These are phyloP conservation scores for Hypoxylon rickii DNA, from an alignment of 495 filamentous ascomycete species.

Conservation along the genomic window DNA sequence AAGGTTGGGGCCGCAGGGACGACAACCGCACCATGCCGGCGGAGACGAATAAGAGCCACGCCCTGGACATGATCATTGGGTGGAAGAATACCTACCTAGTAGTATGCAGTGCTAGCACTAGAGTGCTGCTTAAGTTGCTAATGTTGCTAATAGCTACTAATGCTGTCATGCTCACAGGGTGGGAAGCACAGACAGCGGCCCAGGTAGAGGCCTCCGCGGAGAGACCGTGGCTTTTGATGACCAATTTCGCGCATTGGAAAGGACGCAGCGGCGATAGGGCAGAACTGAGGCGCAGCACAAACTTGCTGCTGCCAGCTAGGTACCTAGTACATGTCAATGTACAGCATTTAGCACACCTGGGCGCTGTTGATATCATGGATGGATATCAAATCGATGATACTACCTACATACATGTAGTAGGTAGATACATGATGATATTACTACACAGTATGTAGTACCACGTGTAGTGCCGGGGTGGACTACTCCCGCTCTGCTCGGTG, in stretches of 20 bases:
- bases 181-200: not conserved
- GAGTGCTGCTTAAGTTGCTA: slow-evolving; percentile 11
- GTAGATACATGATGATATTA: not conserved
- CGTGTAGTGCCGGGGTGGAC: slow-evolving; percentile 27
- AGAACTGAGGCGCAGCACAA: slow-evolving; percentile 26
- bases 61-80: not conserved
- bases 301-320: no score
- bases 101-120: not conserved
- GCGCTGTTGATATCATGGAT: no score
- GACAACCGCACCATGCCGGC: slow-evolving; percentile 3
- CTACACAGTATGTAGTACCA: slow-evolving; percentile 11
- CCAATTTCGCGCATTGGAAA: slow-evolving; percentile 22
- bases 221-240: slow-evolving; percentile 15
- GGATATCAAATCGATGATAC: no score
- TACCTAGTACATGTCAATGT: no score
- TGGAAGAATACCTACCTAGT: not conserved
- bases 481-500: not conserved
- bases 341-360: no score
- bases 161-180: slow-evolving; percentile 30
- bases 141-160: not conserved
- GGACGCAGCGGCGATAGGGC: no score
- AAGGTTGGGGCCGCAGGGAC: slow-evolving; percentile 18
- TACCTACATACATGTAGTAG: not conserved
- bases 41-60: slow-evolving; percentile 4
- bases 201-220: slow-evolving; percentile 28